These are phyloP conservation scores for Dioscorea zingiberensis DNA, from an alignment of 106 monocot species.

Conservation along the genomic window DNA sequence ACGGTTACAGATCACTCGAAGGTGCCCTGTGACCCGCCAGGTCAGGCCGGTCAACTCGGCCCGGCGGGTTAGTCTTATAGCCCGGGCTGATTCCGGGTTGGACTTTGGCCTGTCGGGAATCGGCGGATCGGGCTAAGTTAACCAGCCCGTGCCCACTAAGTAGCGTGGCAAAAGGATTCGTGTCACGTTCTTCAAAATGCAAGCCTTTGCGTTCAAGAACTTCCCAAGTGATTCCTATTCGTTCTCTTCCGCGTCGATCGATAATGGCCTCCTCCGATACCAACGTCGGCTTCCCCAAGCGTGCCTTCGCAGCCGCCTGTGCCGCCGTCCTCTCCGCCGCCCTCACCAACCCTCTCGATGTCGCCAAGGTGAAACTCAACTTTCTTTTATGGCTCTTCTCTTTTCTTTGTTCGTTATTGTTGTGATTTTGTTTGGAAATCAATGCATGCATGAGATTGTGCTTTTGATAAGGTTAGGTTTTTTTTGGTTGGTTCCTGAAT, in stretches of 20 bases:
- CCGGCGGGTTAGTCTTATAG: too few relatives aligned
- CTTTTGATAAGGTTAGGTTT: neutral
- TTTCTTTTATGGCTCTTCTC: too few relatives aligned
- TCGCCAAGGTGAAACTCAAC: constrained; percentile 69
- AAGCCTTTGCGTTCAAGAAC: neutral
- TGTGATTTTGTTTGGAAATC: neutral
- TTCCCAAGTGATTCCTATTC: neutral
- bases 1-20: too few relatives aligned
- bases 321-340: constrained; percentile 89
- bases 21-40: too few relatives aligned
- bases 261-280: constrained; percentile 12
- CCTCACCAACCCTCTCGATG: constrained; percentile 90
- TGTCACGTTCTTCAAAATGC: too few relatives aligned
- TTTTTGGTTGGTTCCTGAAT: neutral
- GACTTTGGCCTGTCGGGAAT: too few relatives aligned
- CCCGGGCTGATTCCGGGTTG: too few relatives aligned
- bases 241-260: neutral
- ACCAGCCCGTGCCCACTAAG: too few relatives aligned
- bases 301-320: constrained; percentile 76
- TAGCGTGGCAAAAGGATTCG: too few relatives aligned
- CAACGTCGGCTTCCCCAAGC: constrained; percentile 51
- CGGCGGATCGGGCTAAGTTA: too few relatives aligned
- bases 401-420: neutral
- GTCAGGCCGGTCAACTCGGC: too few relatives aligned
- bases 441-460: neutral